phyloP scores from a whole-genome alignment of 2,329 filamentous ascomycete genomes.

The Clonostachys rhizophaga region DNA sequence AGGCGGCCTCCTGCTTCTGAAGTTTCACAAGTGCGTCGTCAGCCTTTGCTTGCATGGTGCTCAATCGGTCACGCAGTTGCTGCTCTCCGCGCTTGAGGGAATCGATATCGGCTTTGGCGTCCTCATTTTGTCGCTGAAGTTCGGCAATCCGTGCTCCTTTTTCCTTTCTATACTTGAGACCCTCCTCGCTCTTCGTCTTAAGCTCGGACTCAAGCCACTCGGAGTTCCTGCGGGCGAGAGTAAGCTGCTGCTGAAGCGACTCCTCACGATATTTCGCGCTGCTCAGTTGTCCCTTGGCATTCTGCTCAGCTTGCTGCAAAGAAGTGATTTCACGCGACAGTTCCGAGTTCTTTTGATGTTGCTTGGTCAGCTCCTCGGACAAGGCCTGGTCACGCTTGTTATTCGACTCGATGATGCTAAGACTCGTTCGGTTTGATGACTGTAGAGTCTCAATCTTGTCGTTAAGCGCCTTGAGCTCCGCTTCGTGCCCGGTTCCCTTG shows the following conservation, averaged over 20 bases:
- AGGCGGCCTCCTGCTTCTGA: slow-evolving; percentile 80
- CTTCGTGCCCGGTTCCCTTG: slow-evolving; percentile 67
- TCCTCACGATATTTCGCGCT: slow-evolving; percentile 89
- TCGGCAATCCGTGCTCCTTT: slow-evolving; percentile 87
- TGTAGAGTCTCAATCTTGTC: slow-evolving; percentile 84
- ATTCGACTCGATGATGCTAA: slow-evolving; percentile 87
- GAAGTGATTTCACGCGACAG: slow-evolving; percentile 77
- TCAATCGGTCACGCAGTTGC: slow-evolving; percentile 73
- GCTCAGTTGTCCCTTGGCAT: slow-evolving; percentile 72
- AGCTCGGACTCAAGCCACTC: slow-evolving; percentile 93
- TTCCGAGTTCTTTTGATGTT: slow-evolving; percentile 83
- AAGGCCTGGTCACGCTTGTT: slow-evolving; percentile 81
- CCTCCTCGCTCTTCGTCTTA: slow-evolving; percentile 83
- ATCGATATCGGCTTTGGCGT: slow-evolving; percentile 72
- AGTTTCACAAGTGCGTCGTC: slow-evolving; percentile 80
- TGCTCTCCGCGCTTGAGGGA: slow-evolving; percentile 75
- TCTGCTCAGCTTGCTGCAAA: slow-evolving; percentile 80
- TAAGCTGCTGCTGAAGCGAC: slow-evolving; percentile 83
- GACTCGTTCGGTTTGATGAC: slow-evolving; percentile 84
- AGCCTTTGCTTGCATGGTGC: slow-evolving; percentile 79
- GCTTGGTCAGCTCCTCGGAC: slow-evolving; percentile 78
- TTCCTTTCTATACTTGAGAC: slow-evolving; percentile 88
- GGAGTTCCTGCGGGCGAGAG: slow-evolving; percentile 81
- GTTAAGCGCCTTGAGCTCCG: slow-evolving; percentile 71
- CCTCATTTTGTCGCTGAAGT: slow-evolving; percentile 83